A percentile compares a stretch with the other conserved stretches of the same genome.
phyloP scores from a whole-genome alignment of 176 grass and related monocot genomes.

The Areca catechu region DNA sequence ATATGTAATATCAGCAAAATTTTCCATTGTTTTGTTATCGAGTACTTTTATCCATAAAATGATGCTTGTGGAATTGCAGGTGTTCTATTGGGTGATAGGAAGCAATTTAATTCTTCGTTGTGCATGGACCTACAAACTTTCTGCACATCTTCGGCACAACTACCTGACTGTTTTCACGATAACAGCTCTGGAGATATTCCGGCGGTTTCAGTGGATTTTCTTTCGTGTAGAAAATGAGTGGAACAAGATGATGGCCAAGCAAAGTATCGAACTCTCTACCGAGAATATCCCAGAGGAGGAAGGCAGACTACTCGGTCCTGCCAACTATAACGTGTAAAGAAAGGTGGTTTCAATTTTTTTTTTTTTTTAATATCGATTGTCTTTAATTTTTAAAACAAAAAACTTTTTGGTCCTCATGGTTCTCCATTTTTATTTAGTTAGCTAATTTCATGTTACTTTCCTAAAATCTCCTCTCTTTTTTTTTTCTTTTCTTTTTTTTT shows the following conservation, averaged over 20 bases:
- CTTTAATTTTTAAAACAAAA: too few relatives aligned
- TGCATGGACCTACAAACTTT: constrained; percentile 98
- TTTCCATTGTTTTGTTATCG: not conserved
- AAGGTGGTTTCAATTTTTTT: too few relatives aligned
- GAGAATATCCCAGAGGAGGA: constrained; percentile 43
- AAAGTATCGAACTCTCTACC: constrained; percentile 58
- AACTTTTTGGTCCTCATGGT: too few relatives aligned
- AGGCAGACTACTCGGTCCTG: constrained; percentile 57
- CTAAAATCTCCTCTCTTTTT: too few relatives aligned
- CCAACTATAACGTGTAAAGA: constrained; percentile 26
- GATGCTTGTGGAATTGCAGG: constrained; percentile 28
- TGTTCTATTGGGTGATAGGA: constrained; percentile 79
- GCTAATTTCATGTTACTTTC: too few relatives aligned
- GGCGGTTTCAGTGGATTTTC: constrained; percentile 94
- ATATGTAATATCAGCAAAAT: not conserved
- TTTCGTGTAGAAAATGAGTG: constrained; percentile 97
- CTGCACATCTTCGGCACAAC: constrained; percentile 93
- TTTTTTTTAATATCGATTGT: too few relatives aligned
- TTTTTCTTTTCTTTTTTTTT: too few relatives aligned
- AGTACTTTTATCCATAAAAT: not conserved
- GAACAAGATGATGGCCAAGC: constrained; percentile 82
- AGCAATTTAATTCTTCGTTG: constrained; percentile 89
- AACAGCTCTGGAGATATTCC: constrained; percentile 64
- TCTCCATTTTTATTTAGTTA: too few relatives aligned
- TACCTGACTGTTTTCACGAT: constrained; percentile 83